Conservation (phyloP, 345 rosid species). For the Rhizophora apiculata region DNA sequence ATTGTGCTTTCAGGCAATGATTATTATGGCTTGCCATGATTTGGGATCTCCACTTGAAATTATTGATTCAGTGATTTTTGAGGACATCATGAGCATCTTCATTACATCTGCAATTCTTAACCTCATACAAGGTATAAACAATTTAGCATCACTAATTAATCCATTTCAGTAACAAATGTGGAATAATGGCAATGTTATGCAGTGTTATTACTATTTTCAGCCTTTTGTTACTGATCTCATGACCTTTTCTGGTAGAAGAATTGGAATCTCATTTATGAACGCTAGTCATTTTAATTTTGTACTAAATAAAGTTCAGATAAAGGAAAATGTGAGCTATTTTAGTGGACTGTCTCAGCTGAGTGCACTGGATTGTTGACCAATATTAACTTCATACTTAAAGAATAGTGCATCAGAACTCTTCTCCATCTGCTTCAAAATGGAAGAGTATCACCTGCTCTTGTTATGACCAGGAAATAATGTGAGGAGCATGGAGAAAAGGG, state of each 20-base stretch:
- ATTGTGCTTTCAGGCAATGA: conserved; percentile 66
- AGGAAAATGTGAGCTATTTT: no score
- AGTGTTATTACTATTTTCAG: background rate
- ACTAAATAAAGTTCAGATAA: background rate
- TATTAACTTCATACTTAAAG: no score
- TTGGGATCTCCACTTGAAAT: conserved; percentile 81
- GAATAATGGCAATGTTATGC: background rate
- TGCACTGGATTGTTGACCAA: no score
- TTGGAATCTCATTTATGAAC: background rate
- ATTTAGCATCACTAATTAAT: background rate
- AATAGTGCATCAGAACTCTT: no score
- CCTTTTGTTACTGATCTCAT: no score
- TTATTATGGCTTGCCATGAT: conserved; percentile 93
- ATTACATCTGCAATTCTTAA: conserved; percentile 77
- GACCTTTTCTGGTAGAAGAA: no score
- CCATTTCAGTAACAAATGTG: no score
- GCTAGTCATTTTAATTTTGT: background rate
- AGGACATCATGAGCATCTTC: conserved; percentile 90
- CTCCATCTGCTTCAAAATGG: no score
- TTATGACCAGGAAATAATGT: no score
- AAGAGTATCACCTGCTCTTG: no score
- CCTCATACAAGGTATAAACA: conserved; percentile 60
- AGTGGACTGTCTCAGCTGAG: no score
- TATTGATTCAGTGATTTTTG: conserved; percentile 66
- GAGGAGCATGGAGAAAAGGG: no score